Conservation (phyloP, 164 flowering plant species). For the Buxus sempervirens region DNA sequence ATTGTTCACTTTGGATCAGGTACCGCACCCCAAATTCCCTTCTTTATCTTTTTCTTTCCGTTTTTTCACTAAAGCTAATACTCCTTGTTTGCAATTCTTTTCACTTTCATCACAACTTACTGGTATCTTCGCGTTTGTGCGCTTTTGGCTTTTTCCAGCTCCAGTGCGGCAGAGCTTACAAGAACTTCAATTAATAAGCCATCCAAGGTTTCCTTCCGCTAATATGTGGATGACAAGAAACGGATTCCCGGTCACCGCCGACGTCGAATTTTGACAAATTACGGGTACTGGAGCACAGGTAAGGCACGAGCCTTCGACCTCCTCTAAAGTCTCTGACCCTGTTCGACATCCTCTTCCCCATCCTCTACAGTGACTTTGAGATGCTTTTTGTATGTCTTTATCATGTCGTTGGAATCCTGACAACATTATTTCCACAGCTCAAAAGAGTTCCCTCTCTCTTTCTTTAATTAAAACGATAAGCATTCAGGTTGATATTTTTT, state of each 20-base stretch:
- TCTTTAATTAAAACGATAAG: conserved; percentile 3
- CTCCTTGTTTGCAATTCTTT: no score
- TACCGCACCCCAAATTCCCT: conserved; percentile 4
- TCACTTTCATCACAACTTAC: no score
- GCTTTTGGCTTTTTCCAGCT: no score
- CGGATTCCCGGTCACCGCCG: not conserved
- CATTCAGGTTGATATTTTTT: not conserved
- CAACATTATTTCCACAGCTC: conserved; percentile 14
- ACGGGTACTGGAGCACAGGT: not conserved
- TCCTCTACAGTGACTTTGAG: conserved; percentile 12
- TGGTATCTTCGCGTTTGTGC: no score
- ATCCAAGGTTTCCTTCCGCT: no score
- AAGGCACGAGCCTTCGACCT: not conserved
- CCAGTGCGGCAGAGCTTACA: no score
- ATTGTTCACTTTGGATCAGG: conserved; percentile 10
- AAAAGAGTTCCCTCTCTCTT: conserved; percentile 8
- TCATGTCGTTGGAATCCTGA: conserved; percentile 18
- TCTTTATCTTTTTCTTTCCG: no score
- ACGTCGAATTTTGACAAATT: not conserved
- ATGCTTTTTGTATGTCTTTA: conserved; percentile 19
- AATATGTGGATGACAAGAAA: not conserved
- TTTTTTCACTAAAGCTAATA: no score
- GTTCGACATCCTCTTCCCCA: conserved; percentile 9
- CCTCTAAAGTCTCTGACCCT: not conserved
- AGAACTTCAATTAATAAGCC: no score